These are phyloP conservation scores for Trichoderma polysporum DNA, from an alignment of 2,329 filamentous ascomycete genomes.

Conservation along the genomic window DNA sequence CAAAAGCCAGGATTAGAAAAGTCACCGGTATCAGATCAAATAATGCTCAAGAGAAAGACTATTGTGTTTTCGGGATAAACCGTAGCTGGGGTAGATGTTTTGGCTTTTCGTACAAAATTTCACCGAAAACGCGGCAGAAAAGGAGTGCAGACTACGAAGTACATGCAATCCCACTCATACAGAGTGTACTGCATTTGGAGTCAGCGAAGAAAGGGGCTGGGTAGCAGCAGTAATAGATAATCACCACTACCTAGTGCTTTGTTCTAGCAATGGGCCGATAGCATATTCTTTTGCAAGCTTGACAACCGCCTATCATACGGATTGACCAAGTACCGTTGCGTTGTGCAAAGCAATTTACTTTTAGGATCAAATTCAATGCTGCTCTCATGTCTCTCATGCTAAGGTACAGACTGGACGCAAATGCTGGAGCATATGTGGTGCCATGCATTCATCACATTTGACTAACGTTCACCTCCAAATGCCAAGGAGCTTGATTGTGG, in stretches of 20 bases:
- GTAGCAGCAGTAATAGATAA: neutral
- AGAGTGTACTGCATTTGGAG: neutral
- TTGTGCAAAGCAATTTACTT: neutral
- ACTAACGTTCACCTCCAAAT: neutral
- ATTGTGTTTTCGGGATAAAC: neutral
- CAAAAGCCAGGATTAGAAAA: neutral
- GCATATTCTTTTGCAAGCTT: neutral
- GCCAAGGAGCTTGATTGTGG: constrained; percentile 4
- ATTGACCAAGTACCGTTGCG: neutral
- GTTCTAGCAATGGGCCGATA: neutral
- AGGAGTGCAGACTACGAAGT: neutral
- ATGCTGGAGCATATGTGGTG: neutral
- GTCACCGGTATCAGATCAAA: neutral
- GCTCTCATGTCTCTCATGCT: neutral
- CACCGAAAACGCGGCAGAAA: neutral
- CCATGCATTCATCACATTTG: constrained; percentile 11
- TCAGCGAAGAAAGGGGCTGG: neutral
- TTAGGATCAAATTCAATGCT: neutral
- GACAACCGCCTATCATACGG: neutral
- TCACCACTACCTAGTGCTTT: neutral
- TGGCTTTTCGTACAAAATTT: neutral
- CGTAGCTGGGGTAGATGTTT: neutral
- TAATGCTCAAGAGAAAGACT: neutral
- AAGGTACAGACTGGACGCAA: neutral
- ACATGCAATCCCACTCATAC: neutral